Percentiles rank a stretch among this genome's conserved stretches.
Conservation (phyloP, 2,329 filamentous ascomycete species). For the Fragosphaeria purpurea region DNA sequence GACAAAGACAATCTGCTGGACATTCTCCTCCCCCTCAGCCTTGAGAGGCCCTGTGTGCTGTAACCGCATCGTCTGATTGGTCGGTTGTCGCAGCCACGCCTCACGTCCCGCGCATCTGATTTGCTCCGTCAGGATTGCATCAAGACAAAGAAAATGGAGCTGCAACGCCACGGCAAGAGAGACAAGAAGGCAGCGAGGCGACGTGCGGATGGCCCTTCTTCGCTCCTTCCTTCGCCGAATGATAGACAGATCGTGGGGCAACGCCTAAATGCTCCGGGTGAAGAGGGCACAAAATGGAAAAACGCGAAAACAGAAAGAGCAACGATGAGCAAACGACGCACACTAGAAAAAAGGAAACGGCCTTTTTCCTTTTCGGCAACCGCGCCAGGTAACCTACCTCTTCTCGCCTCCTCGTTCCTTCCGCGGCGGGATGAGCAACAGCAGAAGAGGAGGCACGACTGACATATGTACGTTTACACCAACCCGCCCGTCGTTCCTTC, state of each 20-base stretch:
- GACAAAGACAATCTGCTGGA: too few relatives aligned
- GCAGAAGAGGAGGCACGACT: neutral
- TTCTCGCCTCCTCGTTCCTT: too few relatives aligned
- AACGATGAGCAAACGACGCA: neutral
- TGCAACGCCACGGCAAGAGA: too few relatives aligned
- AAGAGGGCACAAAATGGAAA: neutral
- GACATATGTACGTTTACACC: neutral
- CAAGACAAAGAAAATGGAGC: neutral
- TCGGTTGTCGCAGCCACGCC: slow-evolving; percentile 2
- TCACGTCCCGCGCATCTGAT: slow-evolving; percentile 10
- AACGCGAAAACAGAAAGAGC: neutral
- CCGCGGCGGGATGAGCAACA: too few relatives aligned
- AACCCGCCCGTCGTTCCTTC: slow-evolving; percentile 3
- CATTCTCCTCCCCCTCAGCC: neutral
- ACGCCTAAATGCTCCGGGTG: too few relatives aligned
- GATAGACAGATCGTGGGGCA: too few relatives aligned
- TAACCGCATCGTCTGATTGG: slow-evolving; percentile 6
- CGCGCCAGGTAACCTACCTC: neutral
- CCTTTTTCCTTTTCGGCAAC: slow-evolving; percentile 2
- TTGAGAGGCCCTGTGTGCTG: slow-evolving; percentile 5
- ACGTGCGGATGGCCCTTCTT: too few relatives aligned
- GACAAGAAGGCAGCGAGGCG: too few relatives aligned
- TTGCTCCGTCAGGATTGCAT: slow-evolving; percentile 2
- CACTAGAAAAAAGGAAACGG: too few relatives aligned
- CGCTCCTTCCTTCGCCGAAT: too few relatives aligned